Conservation (phyloP, 345 rosid genomes). For the Syzygium jambos region DNA sequence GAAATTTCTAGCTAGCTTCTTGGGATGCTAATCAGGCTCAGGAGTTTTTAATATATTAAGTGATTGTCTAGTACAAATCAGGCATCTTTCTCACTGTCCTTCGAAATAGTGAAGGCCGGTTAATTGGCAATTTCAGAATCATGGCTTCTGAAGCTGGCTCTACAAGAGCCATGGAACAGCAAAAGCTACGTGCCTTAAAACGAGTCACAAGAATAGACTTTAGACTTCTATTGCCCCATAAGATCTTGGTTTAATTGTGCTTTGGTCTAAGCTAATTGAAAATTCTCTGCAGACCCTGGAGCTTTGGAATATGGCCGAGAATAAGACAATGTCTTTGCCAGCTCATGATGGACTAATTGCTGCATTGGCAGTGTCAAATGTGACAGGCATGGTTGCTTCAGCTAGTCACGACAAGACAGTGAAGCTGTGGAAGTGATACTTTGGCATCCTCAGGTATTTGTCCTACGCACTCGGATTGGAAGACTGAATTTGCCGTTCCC, state of each 20-base stretch:
- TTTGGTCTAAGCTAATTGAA: not conserved
- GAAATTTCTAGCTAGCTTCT: not conserved
- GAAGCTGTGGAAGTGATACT: constrained; percentile 78
- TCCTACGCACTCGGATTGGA: not conserved
- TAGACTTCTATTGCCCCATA: not conserved
- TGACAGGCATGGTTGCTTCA: constrained; percentile 81
- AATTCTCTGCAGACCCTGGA: constrained; percentile 63
- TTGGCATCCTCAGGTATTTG: not conserved
- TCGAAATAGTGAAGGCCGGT: not conserved
- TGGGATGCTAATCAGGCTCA: not conserved
- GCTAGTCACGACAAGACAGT: constrained; percentile 87
- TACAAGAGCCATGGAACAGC: not conserved
- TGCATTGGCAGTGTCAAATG: constrained; percentile 61
- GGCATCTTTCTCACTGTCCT: not conserved
- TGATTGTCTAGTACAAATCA: not conserved
- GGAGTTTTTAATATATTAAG: not conserved
- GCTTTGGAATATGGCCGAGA: constrained; percentile 85
- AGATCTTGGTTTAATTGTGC: not conserved
- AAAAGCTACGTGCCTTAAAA: not conserved
- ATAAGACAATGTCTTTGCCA: constrained; percentile 64
- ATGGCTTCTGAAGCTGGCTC: not conserved
- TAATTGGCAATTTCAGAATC: not conserved
- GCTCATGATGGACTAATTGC: constrained; percentile 87
- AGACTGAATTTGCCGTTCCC: not conserved
- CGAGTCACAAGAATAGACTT: not conserved